Conservation (phyloP, 2,329 filamentous ascomycete genomes). For the Parafenestella ontariensis region DNA sequence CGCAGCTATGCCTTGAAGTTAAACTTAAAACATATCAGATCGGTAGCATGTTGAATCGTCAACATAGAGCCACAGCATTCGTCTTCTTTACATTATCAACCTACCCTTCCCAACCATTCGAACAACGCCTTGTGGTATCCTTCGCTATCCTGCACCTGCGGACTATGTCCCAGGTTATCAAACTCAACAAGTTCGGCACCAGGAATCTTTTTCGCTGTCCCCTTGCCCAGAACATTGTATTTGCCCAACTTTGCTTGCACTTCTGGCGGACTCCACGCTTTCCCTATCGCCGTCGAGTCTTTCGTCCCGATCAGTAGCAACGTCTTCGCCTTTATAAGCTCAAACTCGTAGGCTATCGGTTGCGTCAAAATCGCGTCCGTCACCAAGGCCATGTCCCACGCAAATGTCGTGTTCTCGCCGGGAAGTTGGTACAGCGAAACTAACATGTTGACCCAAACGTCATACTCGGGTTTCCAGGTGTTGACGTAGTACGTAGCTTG, state of each 20-base stretch:
- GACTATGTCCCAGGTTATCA: conserved; percentile 59
- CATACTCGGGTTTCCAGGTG: conserved; percentile 59
- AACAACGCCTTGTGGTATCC: conserved; percentile 57
- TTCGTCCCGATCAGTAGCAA: conserved; percentile 60
- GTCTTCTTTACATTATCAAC: neutral
- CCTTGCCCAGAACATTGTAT: conserved; percentile 59
- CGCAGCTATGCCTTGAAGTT: too few species aligned
- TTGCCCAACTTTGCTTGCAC: conserved; percentile 52
- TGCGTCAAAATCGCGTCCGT: conserved; percentile 65
- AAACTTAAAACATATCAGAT: too few species aligned
- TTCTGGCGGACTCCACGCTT: conserved; percentile 53
- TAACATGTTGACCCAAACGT: conserved; percentile 64
- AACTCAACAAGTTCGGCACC: conserved; percentile 57
- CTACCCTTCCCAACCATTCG: conserved; percentile 49
- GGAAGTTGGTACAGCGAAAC: conserved; percentile 59
- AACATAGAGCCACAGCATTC: too few species aligned
- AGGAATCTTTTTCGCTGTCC: conserved; percentile 54
- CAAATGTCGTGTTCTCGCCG: conserved; percentile 50
- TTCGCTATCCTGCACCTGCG: conserved; percentile 60
- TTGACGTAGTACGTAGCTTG: conserved; percentile 39
- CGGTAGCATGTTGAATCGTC: too few species aligned
- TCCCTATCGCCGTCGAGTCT: conserved; percentile 64
- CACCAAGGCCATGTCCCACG: conserved; percentile 58
- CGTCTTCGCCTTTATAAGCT: conserved; percentile 54
- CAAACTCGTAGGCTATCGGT: conserved; percentile 60